Evolutionary conservation across 139 green algal genomes (phyloP).

Genomic region (Chlorella sorokiniana): DNA sequence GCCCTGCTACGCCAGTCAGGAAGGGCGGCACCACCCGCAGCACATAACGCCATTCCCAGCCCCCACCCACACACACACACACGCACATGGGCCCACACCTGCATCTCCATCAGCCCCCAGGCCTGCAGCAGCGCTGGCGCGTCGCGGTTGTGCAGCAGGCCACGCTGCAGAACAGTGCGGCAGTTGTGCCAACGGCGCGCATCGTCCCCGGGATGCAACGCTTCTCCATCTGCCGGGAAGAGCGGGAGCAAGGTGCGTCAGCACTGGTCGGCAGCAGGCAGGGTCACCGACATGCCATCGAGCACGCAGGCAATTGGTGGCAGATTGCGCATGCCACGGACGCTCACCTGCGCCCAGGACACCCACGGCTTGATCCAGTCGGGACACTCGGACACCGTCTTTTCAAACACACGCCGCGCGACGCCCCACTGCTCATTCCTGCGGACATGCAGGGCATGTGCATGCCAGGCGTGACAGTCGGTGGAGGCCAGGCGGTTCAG

Average conservation of each 20-base stretch:
- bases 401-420: conserved; percentile 48
- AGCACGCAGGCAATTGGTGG: not conserved
- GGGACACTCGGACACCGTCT: conserved; percentile 30
- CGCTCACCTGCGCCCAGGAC: conserved; percentile 52
- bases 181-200: conserved; percentile 6
- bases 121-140: conserved; percentile 59
- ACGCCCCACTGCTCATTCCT: not conserved
- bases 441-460: not conserved
- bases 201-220: conserved; percentile 21
- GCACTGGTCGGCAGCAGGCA: no score
- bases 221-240: conserved; percentile 69
- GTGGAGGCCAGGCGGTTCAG: not conserved
- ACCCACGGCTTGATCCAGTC: conserved; percentile 46
- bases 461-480: not conserved
- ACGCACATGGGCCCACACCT: not conserved
- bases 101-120: conserved; percentile 78
- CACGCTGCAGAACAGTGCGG: conserved; percentile 65
- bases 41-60: no score
- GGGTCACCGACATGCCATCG: not conserved
- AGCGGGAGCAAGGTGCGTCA: no score
- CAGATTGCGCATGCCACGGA: no score
- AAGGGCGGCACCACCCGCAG: no score
- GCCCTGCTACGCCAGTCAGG: no score
- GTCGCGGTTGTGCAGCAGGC: conserved; percentile 63
- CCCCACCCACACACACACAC: no score